Conservation (phyloP, 108 stramenopile genomes). For the Cyclostephanos invisitatus region DNA sequence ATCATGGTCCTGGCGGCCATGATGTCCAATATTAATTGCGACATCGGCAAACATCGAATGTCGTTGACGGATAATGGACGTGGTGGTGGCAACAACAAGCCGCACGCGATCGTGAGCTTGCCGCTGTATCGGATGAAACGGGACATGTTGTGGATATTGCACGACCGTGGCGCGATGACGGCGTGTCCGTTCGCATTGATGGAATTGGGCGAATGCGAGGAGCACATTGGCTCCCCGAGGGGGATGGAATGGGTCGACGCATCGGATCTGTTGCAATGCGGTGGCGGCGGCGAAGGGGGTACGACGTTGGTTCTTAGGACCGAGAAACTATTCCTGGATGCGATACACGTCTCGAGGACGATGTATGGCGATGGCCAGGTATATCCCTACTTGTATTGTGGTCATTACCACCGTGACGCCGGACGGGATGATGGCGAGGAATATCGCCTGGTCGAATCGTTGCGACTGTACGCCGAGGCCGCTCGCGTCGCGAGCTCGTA, state of each 20-base stretch:
- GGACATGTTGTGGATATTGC: conserved; percentile 62
- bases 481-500: conserved; percentile 52
- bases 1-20: conserved; percentile 56
- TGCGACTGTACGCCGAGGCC: conserved; percentile 53
- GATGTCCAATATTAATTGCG: conserved; percentile 63
- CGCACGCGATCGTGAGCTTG: conserved; percentile 46
- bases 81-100: conserved; percentile 13
- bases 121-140: conserved; percentile 56
- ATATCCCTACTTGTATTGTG: conserved; percentile 59
- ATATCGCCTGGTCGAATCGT: conserved; percentile 53
- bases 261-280: conserved; percentile 11
- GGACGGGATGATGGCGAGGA: conserved; percentile 49
- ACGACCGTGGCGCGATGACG: conserved; percentile 45
- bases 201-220: conserved; percentile 72
- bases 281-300: neutral
- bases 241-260: conserved; percentile 53
- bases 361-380: conserved; percentile 49
- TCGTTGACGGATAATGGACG: neutral
- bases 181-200: conserved; percentile 59
- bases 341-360: conserved; percentile 40
- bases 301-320: conserved; percentile 27
- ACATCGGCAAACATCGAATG: conserved; percentile 38
- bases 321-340: conserved; percentile 56
- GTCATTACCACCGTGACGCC: conserved; percentile 66
- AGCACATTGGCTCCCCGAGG: conserved; percentile 45